Percentiles rank a stretch among this genome's conserved stretches.
Evolutionary conservation across 2,329 filamentous ascomycete species (phyloP).

Genomic region (Blastomyces percursus): DNA sequence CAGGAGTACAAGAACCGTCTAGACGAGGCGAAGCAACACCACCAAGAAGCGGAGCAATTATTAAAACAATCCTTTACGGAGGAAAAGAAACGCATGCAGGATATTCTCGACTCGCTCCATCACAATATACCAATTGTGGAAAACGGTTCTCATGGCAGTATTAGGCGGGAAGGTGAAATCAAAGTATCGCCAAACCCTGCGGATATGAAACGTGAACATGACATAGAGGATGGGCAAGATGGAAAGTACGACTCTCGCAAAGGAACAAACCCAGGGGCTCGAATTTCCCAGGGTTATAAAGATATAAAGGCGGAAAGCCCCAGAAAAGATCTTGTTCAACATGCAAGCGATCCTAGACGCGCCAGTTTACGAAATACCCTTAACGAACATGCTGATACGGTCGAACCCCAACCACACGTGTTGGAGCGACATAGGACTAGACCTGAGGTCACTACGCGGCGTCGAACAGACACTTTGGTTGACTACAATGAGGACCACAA

Average conservation of each 20-base stretch:
- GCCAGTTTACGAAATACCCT: background rate
- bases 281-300: background rate
- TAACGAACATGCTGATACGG: background rate
- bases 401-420: background rate
- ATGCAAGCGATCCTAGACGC: background rate
- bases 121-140: slow-evolving; percentile 23
- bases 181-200: background rate
- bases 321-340: background rate
- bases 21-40: slow-evolving; percentile 25
- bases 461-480: background rate
- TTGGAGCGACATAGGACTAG: background rate
- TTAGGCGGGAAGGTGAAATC: background rate
- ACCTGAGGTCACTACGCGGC: background rate
- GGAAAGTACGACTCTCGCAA: background rate
- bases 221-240: background rate
- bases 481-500: slow-evolving; percentile 17
- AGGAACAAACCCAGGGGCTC: background rate
- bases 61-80: slow-evolving; percentile 26
- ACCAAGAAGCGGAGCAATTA: slow-evolving; percentile 27
- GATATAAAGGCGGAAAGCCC: background rate
- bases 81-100: slow-evolving; percentile 30
- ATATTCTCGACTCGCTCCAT: slow-evolving; percentile 29
- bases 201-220: background rate
- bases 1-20: slow-evolving; percentile 34
- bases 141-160: slow-evolving; percentile 13